Base-by-base conservation (phyloP, 2,329 filamentous ascomycete species). In the Ophiostoma fasciatum region DNA sequence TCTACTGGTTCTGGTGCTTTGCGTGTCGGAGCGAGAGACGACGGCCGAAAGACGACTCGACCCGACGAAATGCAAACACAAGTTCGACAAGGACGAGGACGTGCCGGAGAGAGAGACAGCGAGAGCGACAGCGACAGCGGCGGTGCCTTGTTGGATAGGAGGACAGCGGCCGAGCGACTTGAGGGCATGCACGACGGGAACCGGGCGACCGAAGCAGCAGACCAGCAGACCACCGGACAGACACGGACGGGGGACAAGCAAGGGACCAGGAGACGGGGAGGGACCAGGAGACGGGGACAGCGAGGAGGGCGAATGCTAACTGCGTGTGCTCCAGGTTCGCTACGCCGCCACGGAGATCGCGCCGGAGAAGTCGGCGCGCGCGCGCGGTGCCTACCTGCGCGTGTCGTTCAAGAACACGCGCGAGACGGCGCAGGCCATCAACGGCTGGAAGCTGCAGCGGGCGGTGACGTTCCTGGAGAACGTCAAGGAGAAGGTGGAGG, bases 351-450 rank as follows among this genome's bases (percentile, higher is more conserved):
- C 78, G 60, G 74, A 85, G 63, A 88, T 92, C 62, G 71, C 80
- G 57, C 68, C 78, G 64, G 74, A 78, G 55, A 94, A 94, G 77
- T 93, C 83, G 70, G 90, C 90, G 66, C 84, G 88, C 72, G 82
- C 88, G 61, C 87, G 90, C 68, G 90, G 92, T 67, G 85, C 87
- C 63, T 98, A 96, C 76, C 82, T 98, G 57, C 85, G 90, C 63
- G 88, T 96, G 56, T 93, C 83, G 55, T 98, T 94, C 83, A 98
- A 98, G 81, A 98, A 98, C 80, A 98, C 90, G 63, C 85, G 90
- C 61, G 92, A 98, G 75, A 94, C 88, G 52, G 90, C 92, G 49
- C 90, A 96, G 74, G 87, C 87, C 58, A 94, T 98, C 78, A 96
- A 90, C 70, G 88, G 88, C 68, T 94, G 85, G 85, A 94, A 94